Percentiles rank a stretch among this genome's conserved stretches.
phyloP scores from a whole-genome alignment of 306 rosid genomes.

The Vigna reflexopilosa region DNA sequence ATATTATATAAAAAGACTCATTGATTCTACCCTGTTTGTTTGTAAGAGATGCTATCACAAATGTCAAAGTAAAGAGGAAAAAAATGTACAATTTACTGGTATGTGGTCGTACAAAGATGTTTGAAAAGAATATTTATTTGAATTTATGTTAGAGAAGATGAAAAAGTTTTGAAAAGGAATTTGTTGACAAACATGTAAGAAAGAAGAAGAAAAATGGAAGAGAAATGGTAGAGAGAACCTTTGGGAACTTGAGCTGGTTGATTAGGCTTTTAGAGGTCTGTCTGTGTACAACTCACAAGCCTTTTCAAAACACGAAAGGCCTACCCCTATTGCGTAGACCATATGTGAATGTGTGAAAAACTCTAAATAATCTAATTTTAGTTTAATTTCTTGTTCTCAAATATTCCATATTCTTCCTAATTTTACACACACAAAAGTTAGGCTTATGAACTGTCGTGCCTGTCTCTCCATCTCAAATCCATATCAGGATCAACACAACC shows the following conservation, averaged over 20 bases:
- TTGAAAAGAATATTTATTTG: not conserved
- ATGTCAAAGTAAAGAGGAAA: too few species aligned
- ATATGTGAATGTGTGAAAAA: not conserved
- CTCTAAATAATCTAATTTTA: not conserved
- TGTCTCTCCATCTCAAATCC: constrained; percentile 6
- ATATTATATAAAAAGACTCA: too few species aligned
- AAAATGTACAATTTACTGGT: too few species aligned
- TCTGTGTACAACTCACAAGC: too few species aligned
- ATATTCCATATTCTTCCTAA: constrained; percentile 23
- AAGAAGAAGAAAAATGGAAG: too few species aligned
- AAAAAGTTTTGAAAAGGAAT: not conserved
- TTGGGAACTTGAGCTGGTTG: constrained; percentile 23
- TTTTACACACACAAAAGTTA: constrained; percentile 3
- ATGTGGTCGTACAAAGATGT: too few species aligned
- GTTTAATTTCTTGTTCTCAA: not conserved
- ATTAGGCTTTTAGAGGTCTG: not conserved
- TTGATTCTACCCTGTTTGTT: too few species aligned
- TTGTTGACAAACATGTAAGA: too few species aligned
- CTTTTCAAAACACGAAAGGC: constrained; percentile 2
- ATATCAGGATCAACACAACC: not conserved
- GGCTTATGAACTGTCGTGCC: not conserved
- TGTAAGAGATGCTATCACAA: too few species aligned
- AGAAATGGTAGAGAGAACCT: not conserved
- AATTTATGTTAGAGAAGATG: not conserved
- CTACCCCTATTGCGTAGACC: not conserved